phyloP scores from a whole-genome alignment of 2,329 filamentous ascomycete genomes.

The Claviceps cyperi region DNA sequence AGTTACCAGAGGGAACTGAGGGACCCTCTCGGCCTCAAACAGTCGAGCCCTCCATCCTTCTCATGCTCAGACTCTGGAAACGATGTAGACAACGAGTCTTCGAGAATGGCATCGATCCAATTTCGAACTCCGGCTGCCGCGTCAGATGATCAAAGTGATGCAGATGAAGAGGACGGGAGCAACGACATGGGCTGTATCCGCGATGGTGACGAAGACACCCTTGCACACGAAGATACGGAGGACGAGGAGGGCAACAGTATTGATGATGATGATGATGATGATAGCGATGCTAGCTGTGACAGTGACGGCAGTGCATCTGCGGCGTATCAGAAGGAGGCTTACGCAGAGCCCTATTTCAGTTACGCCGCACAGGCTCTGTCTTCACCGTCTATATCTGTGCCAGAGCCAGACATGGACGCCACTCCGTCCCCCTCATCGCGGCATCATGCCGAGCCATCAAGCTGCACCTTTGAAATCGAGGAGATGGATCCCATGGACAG shows the following conservation, averaged over 20 bases:
- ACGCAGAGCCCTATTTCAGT: neutral
- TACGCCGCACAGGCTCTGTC: neutral
- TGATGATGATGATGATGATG: neutral
- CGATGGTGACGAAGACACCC: neutral
- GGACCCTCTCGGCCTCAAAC: slow-evolving; percentile 18
- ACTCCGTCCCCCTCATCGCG: neutral
- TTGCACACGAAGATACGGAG: neutral
- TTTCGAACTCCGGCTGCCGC: neutral
- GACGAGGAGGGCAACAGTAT: neutral
- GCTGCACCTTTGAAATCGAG: slow-evolving; percentile 25
- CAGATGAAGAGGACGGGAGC: neutral
- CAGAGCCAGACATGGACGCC: slow-evolving; percentile 3
- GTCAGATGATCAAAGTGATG: slow-evolving; percentile 1
- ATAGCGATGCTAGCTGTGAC: neutral
- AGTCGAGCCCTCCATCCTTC: slow-evolving; percentile 22
- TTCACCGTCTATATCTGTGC: neutral
- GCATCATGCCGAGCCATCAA: slow-evolving; percentile 8
- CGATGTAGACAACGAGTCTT: slow-evolving; percentile 10
- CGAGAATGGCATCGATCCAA: neutral
- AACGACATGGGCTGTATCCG: neutral
- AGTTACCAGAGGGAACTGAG: slow-evolving; percentile 22
- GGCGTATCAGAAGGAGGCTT: neutral
- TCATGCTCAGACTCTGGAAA: slow-evolving; percentile 14
- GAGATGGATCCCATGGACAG: slow-evolving; percentile 33
- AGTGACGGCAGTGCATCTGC: neutral